These are phyloP conservation scores for Athelia sp. DNA, from an alignment of 1,284 basidiomycete genomes.

Conservation along the genomic window DNA sequence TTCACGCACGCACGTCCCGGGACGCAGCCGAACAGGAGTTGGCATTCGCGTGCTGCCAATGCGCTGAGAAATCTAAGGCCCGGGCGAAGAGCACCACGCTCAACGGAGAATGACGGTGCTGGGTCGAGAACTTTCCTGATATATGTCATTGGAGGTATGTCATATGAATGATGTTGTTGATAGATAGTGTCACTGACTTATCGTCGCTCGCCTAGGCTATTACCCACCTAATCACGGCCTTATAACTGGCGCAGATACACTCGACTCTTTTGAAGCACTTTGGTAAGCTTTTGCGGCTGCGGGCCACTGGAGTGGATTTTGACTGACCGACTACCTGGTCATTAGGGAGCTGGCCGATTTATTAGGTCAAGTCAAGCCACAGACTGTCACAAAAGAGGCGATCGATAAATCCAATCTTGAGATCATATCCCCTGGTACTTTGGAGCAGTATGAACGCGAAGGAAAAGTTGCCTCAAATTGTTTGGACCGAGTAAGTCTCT, in stretches of 20 bases:
- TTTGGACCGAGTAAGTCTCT: conserved; percentile 59
- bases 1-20: neutral
- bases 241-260: conserved; percentile 68
- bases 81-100: conserved; percentile 27
- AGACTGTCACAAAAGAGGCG: conserved; percentile 75
- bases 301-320: neutral
- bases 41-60: conserved; percentile 50
- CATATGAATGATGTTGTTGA: neutral
- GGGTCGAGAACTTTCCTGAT: conserved; percentile 74
- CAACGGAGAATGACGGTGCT: conserved; percentile 21
- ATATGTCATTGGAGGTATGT: conserved; percentile 67
- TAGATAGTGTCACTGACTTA: conserved; percentile 3
- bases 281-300: conserved; percentile 39
- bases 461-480: conserved; percentile 73
- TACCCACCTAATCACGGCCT: conserved; percentile 85
- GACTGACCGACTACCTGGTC: conserved; percentile 6
- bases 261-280: conserved; percentile 75
- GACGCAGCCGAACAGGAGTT: conserved; percentile 23
- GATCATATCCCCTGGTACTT: conserved; percentile 53
- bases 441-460: conserved; percentile 49
- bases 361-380: conserved; percentile 73
- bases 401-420: conserved; percentile 77
- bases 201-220: conserved; percentile 47
- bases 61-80: conserved; percentile 51
- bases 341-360: conserved; percentile 71